Conservation (phyloP, 257 asterid species). For the Henckelia pumila region DNA sequence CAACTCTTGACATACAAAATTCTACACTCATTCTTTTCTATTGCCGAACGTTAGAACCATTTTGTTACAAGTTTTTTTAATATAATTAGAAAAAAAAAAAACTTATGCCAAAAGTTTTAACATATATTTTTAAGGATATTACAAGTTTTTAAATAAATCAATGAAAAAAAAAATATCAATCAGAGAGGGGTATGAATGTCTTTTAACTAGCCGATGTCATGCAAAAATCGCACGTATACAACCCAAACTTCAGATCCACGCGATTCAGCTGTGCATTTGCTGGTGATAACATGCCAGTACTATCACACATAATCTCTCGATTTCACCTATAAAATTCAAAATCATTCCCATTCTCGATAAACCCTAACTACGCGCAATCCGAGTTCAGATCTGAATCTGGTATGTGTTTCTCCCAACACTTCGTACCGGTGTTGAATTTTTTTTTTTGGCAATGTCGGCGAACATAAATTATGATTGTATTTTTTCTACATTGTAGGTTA, state of each 20-base stretch:
- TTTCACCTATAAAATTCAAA: slow-evolving; percentile 10
- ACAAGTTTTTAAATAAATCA: too few relatives aligned
- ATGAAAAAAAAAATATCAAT: too few relatives aligned
- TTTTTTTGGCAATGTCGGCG: not conserved
- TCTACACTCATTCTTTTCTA: too few relatives aligned
- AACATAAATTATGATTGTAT: not conserved
- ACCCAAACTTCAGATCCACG: slow-evolving; percentile 24
- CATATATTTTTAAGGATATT: too few relatives aligned
- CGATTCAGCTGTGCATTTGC: slow-evolving; percentile 23
- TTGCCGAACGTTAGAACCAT: too few relatives aligned
- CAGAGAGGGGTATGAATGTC: not conserved
- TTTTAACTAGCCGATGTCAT: not conserved
- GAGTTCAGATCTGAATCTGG: slow-evolving; percentile 28
- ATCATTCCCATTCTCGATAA: slow-evolving; percentile 10
- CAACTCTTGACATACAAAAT: too few relatives aligned
- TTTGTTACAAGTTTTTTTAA: too few relatives aligned
- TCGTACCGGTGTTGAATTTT: slow-evolving; percentile 7
- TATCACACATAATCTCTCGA: slow-evolving; percentile 22
- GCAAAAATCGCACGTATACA: not conserved
- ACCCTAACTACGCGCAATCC: slow-evolving; percentile 21
- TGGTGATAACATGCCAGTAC: not conserved
- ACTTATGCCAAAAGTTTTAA: too few relatives aligned
- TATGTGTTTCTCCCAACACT: slow-evolving; percentile 10
- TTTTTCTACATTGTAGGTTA: not conserved
- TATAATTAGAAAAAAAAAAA: too few relatives aligned